Conservation (phyloP, 169 alveolate genomes). For the Plasmodium knowlesi region DNA sequence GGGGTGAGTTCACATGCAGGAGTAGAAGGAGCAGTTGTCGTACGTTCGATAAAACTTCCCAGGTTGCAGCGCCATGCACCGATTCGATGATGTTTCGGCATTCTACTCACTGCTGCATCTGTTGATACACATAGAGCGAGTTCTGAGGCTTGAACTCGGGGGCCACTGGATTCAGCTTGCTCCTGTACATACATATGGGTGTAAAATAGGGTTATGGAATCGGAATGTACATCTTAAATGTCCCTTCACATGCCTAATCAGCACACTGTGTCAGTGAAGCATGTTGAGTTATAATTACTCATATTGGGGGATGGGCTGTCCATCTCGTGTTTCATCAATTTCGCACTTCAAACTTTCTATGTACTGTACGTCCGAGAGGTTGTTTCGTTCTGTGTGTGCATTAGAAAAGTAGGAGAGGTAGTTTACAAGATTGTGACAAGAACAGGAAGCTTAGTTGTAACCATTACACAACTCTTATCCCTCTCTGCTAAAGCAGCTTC, state of each 20-base stretch:
- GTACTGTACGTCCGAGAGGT: constrained; percentile 18
- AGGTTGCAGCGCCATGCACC: not conserved
- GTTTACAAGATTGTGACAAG: constrained; percentile 9
- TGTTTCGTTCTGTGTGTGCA: constrained; percentile 1
- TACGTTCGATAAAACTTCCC: not conserved
- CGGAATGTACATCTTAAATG: not conserved
- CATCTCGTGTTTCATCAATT: constrained; percentile 11
- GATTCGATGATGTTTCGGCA: not conserved
- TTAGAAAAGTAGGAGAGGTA: not conserved
- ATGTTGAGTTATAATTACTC: not conserved
- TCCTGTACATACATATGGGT: constrained; percentile 6
- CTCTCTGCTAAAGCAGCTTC: not conserved
- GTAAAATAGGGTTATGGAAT: not conserved
- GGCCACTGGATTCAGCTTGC: constrained; percentile 64
- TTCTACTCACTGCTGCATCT: constrained; percentile 48
- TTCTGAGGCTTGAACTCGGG: constrained; percentile 70
- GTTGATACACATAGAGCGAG: constrained; percentile 40
- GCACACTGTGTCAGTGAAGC: not conserved
- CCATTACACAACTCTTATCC: not conserved
- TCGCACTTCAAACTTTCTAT: constrained; percentile 44
- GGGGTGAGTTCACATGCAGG: not conserved
- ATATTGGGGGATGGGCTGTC: constrained; percentile 17
- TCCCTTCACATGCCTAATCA: not conserved
- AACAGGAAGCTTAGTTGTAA: not conserved
- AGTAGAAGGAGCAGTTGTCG: not conserved